Conservation (phyloP, 139 green algal genomes). For the Chlorella sorokiniana region DNA sequence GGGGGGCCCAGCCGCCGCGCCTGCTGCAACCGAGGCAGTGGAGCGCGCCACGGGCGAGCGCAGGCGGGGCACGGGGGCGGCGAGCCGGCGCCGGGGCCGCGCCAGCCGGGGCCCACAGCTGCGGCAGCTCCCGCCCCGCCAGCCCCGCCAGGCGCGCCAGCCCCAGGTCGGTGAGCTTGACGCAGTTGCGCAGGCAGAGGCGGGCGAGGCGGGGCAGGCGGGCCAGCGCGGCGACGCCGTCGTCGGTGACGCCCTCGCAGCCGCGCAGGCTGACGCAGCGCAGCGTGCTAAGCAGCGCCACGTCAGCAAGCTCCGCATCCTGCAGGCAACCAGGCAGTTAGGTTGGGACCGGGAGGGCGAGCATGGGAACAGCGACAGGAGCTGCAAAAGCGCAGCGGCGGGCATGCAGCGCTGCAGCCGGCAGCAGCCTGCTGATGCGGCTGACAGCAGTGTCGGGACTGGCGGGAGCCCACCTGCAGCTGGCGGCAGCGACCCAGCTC, state of each 20-base stretch:
- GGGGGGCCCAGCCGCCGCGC: background rate
- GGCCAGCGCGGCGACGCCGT: background rate
- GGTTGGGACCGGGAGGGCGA: too few relatives aligned
- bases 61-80: constrained; percentile 19
- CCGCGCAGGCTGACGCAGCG: constrained; percentile 27
- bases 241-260: constrained; percentile 43
- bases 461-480: constrained; percentile 8
- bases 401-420: background rate
- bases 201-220: constrained; percentile 28
- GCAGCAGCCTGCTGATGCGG: too few relatives aligned
- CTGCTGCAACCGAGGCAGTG: background rate
- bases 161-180: constrained; percentile 48
- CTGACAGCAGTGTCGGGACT: too few relatives aligned
- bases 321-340: background rate
- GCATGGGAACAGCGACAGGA: background rate
- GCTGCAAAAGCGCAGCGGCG: background rate
- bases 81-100: background rate
- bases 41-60: constrained; percentile 2
- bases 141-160: constrained; percentile 20
- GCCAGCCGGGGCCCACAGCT: constrained; percentile 12
- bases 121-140: background rate
- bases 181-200: constrained; percentile 33
- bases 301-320: constrained; percentile 12
- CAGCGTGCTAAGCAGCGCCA: constrained; percentile 16
- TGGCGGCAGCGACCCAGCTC: constrained; percentile 32